These are phyloP conservation scores for Pythium myriotylum DNA, from an alignment of 352 stramenopile species.

Conservation along the genomic window DNA sequence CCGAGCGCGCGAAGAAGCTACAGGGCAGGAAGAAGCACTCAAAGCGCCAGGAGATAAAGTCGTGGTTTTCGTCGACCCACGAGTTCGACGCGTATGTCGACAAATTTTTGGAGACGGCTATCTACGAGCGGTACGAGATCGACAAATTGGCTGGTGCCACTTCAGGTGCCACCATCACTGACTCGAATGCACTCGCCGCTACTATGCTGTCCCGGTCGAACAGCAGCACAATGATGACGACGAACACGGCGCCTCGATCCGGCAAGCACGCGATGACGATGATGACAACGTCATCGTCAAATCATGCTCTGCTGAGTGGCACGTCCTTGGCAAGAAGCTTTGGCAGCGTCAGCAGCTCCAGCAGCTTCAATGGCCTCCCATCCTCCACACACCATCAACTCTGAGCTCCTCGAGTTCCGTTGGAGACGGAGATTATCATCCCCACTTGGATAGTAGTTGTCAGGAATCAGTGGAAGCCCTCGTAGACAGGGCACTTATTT, in stretches of 20 bases:
- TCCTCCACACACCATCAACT: constrained; percentile 30
- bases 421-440: background rate
- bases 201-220: constrained; percentile 18
- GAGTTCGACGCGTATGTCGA: constrained; percentile 84
- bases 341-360: constrained; percentile 64
- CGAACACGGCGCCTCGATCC: constrained; percentile 13
- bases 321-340: constrained; percentile 41
- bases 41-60: constrained; percentile 82
- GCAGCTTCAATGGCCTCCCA: constrained; percentile 30
- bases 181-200: background rate
- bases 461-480: background rate
- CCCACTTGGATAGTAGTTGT: background rate
- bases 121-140: constrained; percentile 48
- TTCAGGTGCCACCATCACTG: background rate
- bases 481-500: constrained; percentile 13
- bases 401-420: background rate
- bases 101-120: constrained; percentile 56
- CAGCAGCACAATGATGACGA: constrained; percentile 19
- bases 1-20: constrained; percentile 64
- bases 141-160: background rate
- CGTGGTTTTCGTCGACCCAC: constrained; percentile 84
- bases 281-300: constrained; percentile 12
- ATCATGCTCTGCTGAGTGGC: constrained; percentile 37
- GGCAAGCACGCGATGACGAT: constrained; percentile 27
- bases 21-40: constrained; percentile 57